A percentile compares a stretch with the other conserved stretches of the same genome.
Evolutionary conservation across 2,329 filamentous ascomycete species (phyloP).

Genomic region (Monilinia laxa): DNA sequence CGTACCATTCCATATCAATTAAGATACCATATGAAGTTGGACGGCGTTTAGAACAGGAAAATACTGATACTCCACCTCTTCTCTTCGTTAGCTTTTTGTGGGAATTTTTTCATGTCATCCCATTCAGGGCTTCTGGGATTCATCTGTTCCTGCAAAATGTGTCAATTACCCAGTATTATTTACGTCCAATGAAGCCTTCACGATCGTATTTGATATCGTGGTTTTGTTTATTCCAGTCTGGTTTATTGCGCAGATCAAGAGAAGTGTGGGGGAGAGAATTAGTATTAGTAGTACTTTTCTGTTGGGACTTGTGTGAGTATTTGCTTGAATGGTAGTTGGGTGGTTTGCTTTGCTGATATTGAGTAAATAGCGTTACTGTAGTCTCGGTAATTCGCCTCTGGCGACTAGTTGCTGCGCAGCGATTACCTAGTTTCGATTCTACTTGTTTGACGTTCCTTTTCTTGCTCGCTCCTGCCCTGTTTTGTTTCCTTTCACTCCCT

Average conservation of each 20-base stretch:
- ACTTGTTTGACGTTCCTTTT: not conserved
- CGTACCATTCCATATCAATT: not conserved
- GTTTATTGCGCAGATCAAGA: conserved; percentile 14
- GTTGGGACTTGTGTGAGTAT: conserved; percentile 2
- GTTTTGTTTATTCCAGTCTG: conserved; percentile 15
- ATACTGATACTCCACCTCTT: not conserved
- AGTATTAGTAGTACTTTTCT: conserved; percentile 8
- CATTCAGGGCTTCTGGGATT: conserved; percentile 13
- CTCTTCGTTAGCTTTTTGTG: not conserved
- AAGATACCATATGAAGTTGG: not conserved
- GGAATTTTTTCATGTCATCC: conserved; percentile 4
- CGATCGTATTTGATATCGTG: conserved; percentile 4
- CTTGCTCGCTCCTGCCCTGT: too few relatives aligned
- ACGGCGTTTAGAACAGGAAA: not conserved
- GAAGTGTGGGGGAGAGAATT: conserved; percentile 6
- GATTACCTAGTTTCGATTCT: conserved; percentile 2
- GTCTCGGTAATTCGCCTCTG: conserved; percentile 9
- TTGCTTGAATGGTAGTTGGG: not conserved
- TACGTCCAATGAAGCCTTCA: conserved; percentile 18
- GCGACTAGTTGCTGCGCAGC: not conserved
- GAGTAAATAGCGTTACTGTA: conserved; percentile 7
- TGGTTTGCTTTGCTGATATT: not conserved
- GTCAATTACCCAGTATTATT: conserved; percentile 5
- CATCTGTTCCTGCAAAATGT: not conserved
- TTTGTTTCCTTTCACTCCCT: too few relatives aligned